phyloP scores from a whole-genome alignment of 179 eudicot species.

The Silene coronaria region DNA sequence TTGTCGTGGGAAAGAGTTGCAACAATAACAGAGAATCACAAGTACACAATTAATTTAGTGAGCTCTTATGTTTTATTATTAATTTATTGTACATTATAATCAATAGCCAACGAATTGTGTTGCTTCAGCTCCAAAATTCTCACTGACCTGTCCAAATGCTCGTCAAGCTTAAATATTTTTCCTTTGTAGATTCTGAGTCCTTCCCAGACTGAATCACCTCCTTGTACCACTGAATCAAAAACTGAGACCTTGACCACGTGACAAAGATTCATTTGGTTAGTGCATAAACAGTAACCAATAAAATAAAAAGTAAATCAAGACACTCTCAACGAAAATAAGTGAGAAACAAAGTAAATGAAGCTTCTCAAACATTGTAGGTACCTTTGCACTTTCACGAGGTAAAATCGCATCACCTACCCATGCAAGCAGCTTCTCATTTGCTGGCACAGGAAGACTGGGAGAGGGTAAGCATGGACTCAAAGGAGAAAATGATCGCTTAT shows the following conservation, averaged over 20 bases:
- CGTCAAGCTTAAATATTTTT: slow-evolving; percentile 86
- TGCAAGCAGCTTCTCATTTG: slow-evolving; percentile 72
- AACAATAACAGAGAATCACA: too few relatives aligned
- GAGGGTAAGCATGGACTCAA: slow-evolving; percentile 40
- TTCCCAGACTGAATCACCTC: slow-evolving; percentile 99
- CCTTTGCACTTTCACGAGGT: slow-evolving; percentile 95
- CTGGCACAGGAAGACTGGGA: slow-evolving; percentile 82
- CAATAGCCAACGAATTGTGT: neutral
- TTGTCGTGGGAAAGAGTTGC: too few relatives aligned
- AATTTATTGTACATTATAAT: neutral
- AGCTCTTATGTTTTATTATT: too few relatives aligned
- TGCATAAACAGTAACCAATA: neutral
- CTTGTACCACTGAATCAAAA: slow-evolving; percentile 96
- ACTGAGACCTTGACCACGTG: slow-evolving; percentile 69
- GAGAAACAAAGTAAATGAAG: neutral
- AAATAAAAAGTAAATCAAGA: neutral
- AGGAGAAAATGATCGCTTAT: slow-evolving; percentile 34
- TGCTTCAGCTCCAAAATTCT: neutral
- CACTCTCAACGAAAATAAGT: neutral
- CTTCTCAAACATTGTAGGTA: slow-evolving; percentile 18
- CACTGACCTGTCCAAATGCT: slow-evolving; percentile 84
- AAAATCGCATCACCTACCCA: slow-evolving; percentile 95
- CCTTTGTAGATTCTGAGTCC: slow-evolving; percentile 89
- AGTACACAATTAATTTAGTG: too few relatives aligned
- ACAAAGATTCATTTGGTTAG: neutral